Evolutionary conservation across 257 asterid species (phyloP).

Genomic region (Solanum megistacrolobum): DNA sequence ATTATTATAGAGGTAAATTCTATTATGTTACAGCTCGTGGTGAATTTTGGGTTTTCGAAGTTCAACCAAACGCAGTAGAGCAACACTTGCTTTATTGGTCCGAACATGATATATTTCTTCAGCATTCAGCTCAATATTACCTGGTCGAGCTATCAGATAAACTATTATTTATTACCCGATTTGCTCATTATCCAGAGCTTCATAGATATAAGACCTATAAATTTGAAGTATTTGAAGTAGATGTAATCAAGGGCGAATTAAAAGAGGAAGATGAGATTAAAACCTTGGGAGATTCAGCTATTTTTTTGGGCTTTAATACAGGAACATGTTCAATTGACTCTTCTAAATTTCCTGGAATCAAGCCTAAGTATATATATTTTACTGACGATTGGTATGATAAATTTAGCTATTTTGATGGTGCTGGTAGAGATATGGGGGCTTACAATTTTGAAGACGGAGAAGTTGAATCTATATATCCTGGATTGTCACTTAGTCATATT

Average conservation of each 20-base stretch:
- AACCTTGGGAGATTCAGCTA: background rate
- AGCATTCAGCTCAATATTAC: background rate
- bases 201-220: background rate
- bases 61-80: too few relatives aligned
- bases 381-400: too few relatives aligned
- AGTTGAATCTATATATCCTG: too few relatives aligned
- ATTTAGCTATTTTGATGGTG: too few relatives aligned
- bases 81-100: too few relatives aligned
- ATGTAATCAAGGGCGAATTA: background rate
- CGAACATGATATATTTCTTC: too few relatives aligned
- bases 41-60: background rate
- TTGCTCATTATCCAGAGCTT: too few relatives aligned
- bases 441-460: too few relatives aligned
- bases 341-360: background rate
- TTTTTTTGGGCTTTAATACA: background rate
- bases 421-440: too few relatives aligned
- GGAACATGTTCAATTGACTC: background rate
- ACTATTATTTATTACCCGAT: background rate
- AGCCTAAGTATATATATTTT: background rate
- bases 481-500: too few relatives aligned
- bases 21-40: background rate
- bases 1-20: background rate
- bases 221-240: background rate
- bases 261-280: background rate
- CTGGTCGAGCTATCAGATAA: background rate